Evolutionary conservation across 371 early-diverging fungal genomes (phyloP), one percentile per base, ranked within the genome.

Genomic region (Lichtheimia ramosa): DNA sequence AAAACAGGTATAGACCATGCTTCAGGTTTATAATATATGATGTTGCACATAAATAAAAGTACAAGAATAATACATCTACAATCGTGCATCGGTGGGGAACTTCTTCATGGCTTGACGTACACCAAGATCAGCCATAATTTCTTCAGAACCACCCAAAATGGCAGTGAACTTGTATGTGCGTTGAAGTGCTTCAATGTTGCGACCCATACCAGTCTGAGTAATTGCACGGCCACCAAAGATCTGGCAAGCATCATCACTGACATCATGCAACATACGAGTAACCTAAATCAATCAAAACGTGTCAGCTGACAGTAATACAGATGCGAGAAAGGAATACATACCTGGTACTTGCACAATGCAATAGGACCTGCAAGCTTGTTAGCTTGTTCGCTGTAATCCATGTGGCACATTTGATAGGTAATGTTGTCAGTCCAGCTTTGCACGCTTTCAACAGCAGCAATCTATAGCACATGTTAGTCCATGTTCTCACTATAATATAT

Each of bases 201-300:
- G 56, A 16, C 85, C 89, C 79, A 86, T 85, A 23, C 89, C 89
- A 41, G 85, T 82, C 70, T 74, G 64, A 43, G 89, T 89, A 27
- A 89, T 76, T 18, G 71, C 88, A 54, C 86, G 81, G 23, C 88
- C 91, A 59, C 86, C 79, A 68, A 90, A 88, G 75, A 90, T 89
- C 72, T 90, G 91, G 49, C 76, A 77, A 25, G 88, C 82, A 48
- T 88, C 79, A 60, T 88, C 88, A 41, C 83, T 63, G 24, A 87
- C 78, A 51, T 79, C 52, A 55, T 85, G 79, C 10, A 80, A 66
- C 43, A 88, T 76, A 51, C 88, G 79, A 8, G 90, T 87, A 54
- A 55, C 7, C 59, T 59, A 15, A 5, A 23, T 18, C 21, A 20
- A 51, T 21, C 24, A 16, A 16, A 52, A 4, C 24, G 4, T 24